A percentile compares a stretch with the other conserved stretches of the same genome.
Conservation (phyloP, 305 asterid species). For the Fraxinus ornus region DNA sequence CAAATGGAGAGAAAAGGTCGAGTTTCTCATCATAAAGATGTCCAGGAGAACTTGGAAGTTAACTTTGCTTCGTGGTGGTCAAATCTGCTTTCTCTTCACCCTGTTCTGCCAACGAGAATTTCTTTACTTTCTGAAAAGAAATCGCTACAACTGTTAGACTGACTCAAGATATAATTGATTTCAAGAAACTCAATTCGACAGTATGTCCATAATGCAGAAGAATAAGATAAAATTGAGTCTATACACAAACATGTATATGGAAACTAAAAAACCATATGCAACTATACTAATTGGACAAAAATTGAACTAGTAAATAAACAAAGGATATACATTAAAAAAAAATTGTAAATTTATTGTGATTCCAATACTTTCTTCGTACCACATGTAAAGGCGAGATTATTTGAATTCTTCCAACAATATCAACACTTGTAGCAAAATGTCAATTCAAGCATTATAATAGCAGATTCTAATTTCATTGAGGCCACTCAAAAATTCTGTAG, state of each 20-base stretch:
- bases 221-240: background rate
- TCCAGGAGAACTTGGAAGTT: background rate
- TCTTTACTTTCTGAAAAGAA: slow-evolving; percentile 58
- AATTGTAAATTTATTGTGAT: background rate
- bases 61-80: slow-evolving; percentile 30
- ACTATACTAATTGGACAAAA: background rate
- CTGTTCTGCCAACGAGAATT: slow-evolving; percentile 53
- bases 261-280: background rate
- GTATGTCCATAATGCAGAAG: background rate
- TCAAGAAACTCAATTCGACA: background rate
- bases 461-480: background rate
- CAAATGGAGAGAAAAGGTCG: slow-evolving; percentile 11
- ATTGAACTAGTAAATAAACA: background rate
- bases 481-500: background rate
- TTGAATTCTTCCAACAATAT: background rate
- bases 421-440: background rate
- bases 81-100: slow-evolving; percentile 31
- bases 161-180: background rate
- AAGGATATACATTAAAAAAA: background rate
- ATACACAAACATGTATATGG: background rate
- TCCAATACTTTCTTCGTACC: background rate
- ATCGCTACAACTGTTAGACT: background rate
- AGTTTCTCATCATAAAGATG: background rate
- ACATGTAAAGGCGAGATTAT: background rate
- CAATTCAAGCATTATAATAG: background rate